Evolutionary conservation across 1,284 basidiomycete genomes (phyloP).

Genomic region (Macrocystidia cucumis): DNA sequence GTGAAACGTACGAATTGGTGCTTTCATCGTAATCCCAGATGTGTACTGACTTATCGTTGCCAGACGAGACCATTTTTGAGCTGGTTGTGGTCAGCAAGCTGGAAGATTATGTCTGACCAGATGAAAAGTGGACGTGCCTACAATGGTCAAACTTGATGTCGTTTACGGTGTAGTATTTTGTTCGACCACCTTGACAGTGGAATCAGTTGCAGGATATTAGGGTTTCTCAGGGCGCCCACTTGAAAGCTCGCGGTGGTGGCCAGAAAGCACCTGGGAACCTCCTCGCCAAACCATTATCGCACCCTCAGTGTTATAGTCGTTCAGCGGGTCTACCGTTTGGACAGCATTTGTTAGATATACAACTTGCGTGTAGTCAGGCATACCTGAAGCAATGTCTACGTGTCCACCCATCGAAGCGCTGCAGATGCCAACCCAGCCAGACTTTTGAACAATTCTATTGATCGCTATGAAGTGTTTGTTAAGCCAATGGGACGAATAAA

Average conservation of each 20-base stretch:
- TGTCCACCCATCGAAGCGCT: constrained; percentile 28
- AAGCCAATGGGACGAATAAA: constrained; percentile 2
- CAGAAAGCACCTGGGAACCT: constrained; percentile 12
- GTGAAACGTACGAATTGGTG: constrained; percentile 9
- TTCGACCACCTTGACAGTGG: constrained; percentile 4
- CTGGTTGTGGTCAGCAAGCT: constrained; percentile 10
- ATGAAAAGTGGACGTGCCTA: constrained; percentile 15
- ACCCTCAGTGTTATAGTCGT: constrained; percentile 31
- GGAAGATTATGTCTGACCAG: not conserved
- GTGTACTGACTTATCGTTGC: constrained; percentile 22
- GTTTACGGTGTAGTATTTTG: constrained; percentile 32
- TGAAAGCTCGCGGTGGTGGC: constrained; percentile 15
- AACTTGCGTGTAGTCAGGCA: constrained; percentile 4
- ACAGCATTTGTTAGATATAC: constrained; percentile 3
- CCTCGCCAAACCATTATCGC: constrained; percentile 26
- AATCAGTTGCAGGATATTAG: not conserved
- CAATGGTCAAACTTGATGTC: constrained; percentile 30
- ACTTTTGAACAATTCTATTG: constrained; percentile 30
- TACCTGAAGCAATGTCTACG: constrained; percentile 21
- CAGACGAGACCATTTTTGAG: constrained; percentile 22
- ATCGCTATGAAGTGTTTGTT: constrained; percentile 23
- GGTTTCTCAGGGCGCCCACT: constrained; percentile 2
- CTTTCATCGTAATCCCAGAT: constrained; percentile 19
- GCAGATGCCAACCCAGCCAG: constrained; percentile 24
- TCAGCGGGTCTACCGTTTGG: constrained; percentile 15